phyloP scores from a whole-genome alignment of 1,139 yeast species.

The Zhuliangozyma blackwelliae region DNA sequence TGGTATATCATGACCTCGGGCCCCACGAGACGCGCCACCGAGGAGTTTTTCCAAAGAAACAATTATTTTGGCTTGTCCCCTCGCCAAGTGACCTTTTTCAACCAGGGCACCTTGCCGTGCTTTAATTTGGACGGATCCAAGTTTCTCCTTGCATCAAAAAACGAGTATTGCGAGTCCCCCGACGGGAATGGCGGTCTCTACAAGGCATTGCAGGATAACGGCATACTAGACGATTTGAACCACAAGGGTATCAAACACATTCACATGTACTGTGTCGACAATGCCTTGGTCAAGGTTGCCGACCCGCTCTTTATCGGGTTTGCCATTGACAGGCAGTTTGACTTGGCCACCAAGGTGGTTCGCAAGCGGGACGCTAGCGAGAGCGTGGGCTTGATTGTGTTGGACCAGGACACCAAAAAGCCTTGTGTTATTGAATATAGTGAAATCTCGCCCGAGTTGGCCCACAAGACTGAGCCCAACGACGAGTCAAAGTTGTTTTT shows the following conservation, averaged over 20 bases:
- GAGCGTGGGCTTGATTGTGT: constrained; percentile 87
- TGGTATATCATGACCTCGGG: constrained; percentile 97
- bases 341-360: constrained; percentile 91
- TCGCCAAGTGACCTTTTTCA: constrained; percentile 69
- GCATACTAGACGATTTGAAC: constrained; percentile 64
- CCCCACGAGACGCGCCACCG: constrained; percentile 82
- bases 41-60: constrained; percentile 57
- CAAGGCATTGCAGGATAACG: constrained; percentile 67
- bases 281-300: constrained; percentile 85
- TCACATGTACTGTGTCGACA: constrained; percentile 97
- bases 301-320: constrained; percentile 93
- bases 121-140: constrained; percentile 66
- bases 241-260: constrained; percentile 77
- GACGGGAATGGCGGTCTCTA: constrained; percentile 98
- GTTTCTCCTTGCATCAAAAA: constrained; percentile 56
- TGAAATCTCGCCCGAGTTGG: constrained; percentile 75
- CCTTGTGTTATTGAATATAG: constrained; percentile 96
- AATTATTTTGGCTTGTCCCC: constrained; percentile 64
- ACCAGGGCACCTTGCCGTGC: constrained; percentile 96
- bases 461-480: constrained; percentile 51
- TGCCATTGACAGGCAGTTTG: constrained; percentile 60
- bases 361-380: constrained; percentile 86
- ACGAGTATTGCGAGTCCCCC: constrained; percentile 75
- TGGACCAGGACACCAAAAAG: constrained; percentile 51
- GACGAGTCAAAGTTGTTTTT: constrained; percentile 57